A percentile compares a stretch with the other conserved stretches of the same genome.
phyloP scores from a whole-genome alignment of 1,284 basidiomycete genomes.

The Sanghuangporus baumii region DNA sequence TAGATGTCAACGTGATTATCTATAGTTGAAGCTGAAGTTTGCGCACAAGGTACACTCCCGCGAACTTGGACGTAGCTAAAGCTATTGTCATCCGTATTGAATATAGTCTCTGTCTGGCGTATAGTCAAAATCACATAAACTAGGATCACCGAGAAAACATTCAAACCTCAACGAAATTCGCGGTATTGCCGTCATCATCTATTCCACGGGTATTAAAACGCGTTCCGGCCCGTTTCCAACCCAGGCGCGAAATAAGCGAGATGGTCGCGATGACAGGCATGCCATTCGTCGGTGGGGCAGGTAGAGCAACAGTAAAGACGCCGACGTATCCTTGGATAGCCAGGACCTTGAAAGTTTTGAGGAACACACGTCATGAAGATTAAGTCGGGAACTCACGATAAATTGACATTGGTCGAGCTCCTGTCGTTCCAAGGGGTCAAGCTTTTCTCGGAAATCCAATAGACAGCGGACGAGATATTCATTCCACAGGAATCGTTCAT shows the following conservation, averaged over 20 bases:
- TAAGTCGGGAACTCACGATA: constrained; percentile 50
- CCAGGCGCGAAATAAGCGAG: constrained; percentile 80
- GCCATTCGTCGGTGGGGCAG: constrained; percentile 67
- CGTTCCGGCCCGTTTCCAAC: constrained; percentile 95
- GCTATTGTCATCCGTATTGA: constrained; percentile 78
- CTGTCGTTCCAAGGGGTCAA: constrained; percentile 61
- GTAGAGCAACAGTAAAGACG: constrained; percentile 61
- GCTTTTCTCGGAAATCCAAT: constrained; percentile 72
- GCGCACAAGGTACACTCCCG: constrained; percentile 87
- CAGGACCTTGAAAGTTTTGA: constrained; percentile 50
- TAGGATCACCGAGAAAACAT: constrained; percentile 9
- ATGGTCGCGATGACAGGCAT: constrained; percentile 62
- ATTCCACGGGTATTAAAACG: constrained; percentile 97
- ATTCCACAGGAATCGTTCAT: constrained; percentile 86
- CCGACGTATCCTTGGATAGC: constrained; percentile 93
- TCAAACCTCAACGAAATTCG: constrained; percentile 92
- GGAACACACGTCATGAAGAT: constrained; percentile 25
- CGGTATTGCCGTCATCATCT: constrained; percentile 95
- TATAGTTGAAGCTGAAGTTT: constrained; percentile 13
- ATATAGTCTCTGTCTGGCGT: constrained; percentile 81
- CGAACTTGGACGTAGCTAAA: constrained; percentile 92
- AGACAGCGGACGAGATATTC: constrained; percentile 77
- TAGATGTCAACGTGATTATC: background rate
- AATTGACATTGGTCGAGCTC: constrained; percentile 77
- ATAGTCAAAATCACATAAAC: constrained; percentile 20